These are phyloP conservation scores for Linderniella brevidens DNA, from an alignment of 257 asterid species.

Conservation along the genomic window DNA sequence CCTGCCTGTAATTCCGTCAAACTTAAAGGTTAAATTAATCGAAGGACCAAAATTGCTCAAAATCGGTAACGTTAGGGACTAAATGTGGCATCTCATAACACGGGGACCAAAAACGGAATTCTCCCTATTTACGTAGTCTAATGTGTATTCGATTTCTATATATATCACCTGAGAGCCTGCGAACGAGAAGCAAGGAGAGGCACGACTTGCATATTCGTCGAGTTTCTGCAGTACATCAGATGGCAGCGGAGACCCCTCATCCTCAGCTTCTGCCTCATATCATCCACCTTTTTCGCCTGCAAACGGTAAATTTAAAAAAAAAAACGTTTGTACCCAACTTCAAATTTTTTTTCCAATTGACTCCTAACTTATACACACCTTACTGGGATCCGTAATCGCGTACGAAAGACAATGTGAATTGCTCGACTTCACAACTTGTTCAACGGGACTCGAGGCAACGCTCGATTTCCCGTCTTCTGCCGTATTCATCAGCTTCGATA, in stretches of 20 bases:
- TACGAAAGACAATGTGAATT: slow-evolving; percentile 68
- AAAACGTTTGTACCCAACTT: slow-evolving; percentile 1
- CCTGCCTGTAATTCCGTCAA: too few species aligned
- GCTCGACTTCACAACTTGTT: slow-evolving; percentile 46
- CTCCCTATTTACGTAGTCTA: too few species aligned
- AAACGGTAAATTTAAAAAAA: neutral
- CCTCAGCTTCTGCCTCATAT: slow-evolving; percentile 76
- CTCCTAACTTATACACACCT: slow-evolving; percentile 23
- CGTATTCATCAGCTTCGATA: slow-evolving; percentile 56
- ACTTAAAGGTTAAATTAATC: too few species aligned
- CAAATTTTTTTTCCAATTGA: neutral
- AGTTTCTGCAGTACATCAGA: slow-evolving; percentile 73
- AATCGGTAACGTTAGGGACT: too few species aligned
- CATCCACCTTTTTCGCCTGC: slow-evolving; percentile 73
- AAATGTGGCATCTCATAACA: too few species aligned
- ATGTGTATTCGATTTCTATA: too few species aligned
- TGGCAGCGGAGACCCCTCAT: slow-evolving; percentile 87
- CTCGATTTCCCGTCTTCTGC: slow-evolving; percentile 23
- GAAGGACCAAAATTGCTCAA: too few species aligned
- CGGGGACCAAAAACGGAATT: too few species aligned
- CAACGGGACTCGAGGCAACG: slow-evolving; percentile 13
- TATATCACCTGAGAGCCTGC: slow-evolving; percentile 64
- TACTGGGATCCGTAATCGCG: slow-evolving; percentile 40
- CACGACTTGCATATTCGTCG: slow-evolving; percentile 66
- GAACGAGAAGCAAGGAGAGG: slow-evolving; percentile 86